phyloP scores from a whole-genome alignment of 2,329 filamentous ascomycete genomes.

The Aspergillus alliaceus region DNA sequence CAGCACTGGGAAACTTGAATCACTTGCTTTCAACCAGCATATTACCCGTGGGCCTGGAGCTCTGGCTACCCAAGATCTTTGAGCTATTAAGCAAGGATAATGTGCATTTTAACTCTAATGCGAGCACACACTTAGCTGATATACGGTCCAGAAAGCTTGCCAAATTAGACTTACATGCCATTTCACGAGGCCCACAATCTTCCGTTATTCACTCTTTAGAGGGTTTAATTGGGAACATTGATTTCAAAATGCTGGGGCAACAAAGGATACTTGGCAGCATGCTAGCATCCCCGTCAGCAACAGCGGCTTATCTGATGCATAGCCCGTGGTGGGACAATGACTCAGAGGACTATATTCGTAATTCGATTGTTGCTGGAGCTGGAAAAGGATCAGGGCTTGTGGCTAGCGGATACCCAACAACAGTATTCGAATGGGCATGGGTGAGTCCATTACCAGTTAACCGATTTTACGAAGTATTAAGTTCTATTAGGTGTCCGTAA shows the following conservation, averaged over 20 bases:
- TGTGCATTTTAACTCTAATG: neutral
- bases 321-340: neutral
- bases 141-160: neutral
- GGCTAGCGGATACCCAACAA: conserved; percentile 1
- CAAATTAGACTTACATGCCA: neutral
- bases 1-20: neutral
- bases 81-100: neutral
- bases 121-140: neutral
- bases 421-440: conserved; percentile 1
- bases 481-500: too few species aligned
- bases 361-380: neutral
- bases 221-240: neutral
- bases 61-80: neutral
- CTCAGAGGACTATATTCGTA: neutral
- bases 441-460: too few species aligned
- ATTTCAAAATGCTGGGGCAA: neutral
- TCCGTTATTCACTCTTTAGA: neutral
- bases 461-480: too few species aligned
- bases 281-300: neutral
- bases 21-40: neutral
- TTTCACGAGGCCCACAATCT: neutral
- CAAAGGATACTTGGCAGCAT: neutral
- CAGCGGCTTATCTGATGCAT: conserved; percentile 3
- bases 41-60: neutral
- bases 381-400: neutral